A percentile compares a stretch with the other conserved stretches of the same genome.
Conservation (phyloP, 78 protist species). For the Pelomyxa schiedti region DNA sequence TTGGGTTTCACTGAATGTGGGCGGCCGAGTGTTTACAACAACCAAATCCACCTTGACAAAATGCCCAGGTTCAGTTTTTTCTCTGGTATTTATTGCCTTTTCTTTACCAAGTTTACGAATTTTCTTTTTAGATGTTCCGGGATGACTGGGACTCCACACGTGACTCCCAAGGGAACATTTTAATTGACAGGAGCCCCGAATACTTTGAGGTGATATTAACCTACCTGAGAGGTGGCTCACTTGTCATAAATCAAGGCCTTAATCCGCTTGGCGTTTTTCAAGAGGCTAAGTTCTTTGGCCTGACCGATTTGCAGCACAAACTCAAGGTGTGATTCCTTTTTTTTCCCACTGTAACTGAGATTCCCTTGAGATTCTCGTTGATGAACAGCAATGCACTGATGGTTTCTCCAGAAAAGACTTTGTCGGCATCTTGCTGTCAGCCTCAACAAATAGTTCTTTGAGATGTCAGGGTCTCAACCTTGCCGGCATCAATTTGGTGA, state of each 20-base stretch:
- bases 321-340: no score
- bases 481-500: slow-evolving; percentile 42
- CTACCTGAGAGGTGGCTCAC: slow-evolving; percentile 34
- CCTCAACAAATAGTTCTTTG: slow-evolving; percentile 29
- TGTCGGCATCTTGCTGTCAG: slow-evolving; percentile 37
- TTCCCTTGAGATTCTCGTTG: slow-evolving; percentile 25
- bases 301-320: slow-evolving; percentile 40
- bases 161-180: slow-evolving; percentile 35
- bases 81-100: not conserved
- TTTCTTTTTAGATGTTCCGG: slow-evolving; percentile 34
- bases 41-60: slow-evolving; percentile 16
- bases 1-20: slow-evolving; percentile 54
- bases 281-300: slow-evolving; percentile 50
- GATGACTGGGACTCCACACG: slow-evolving; percentile 44
- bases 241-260: slow-evolving; percentile 20
- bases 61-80: slow-evolving; percentile 31
- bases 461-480: slow-evolving; percentile 47
- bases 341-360: no score
- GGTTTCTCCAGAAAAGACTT: slow-evolving; percentile 45
- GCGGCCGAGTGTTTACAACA: slow-evolving; percentile 43
- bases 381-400: slow-evolving; percentile 5
- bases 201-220: slow-evolving; percentile 35
- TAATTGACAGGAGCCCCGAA: slow-evolving; percentile 51
- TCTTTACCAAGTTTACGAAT: not conserved
- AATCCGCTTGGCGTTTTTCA: slow-evolving; percentile 35